Base-by-base conservation (phyloP, 2,329 filamentous ascomycete genomes). In the Arthrinium puccinioides region DNA sequence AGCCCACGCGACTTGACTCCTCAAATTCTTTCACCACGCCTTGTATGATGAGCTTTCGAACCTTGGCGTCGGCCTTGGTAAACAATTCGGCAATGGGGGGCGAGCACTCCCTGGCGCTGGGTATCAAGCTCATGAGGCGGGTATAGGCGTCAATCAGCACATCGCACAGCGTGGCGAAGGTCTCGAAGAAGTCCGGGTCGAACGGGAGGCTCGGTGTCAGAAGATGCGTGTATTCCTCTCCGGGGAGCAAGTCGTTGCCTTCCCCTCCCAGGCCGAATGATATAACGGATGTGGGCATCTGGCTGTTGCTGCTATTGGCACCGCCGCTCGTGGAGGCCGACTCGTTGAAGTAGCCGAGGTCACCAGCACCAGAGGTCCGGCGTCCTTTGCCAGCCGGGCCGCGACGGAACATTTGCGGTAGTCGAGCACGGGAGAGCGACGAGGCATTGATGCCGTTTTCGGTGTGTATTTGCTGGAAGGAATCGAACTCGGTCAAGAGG, bases 151-250 rank as follows among this genome's bases (percentile, higher is more conserved):
- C 92, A 51, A 96, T 94, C 43, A 98, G 67, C 4, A 94, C 87
- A 56, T 98, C 92, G 64, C 92, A 97, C 6, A 98, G 71, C 10
- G 92, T 96, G 11, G 88, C 84, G 64, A 97, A 97, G 0, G 89
- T 96, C 64, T 94, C 88, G 60, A 90, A 92, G 54, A 95, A 98
- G 61, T 98, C 92, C 0, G 92, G 92, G 46, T 97, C 89, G 55
- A 98, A 98, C 0, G 92, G 92, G 32, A 98, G 66, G 13, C 81
- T 83, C 0, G 92, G 92, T n/a, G 90, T 97, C 15, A 96, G 72
- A 2, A 98, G 71, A 57, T 90, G 82, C 0, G 80, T 79, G 59
- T 96, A 98, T 52, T 94, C 87, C 54, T 94, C 88, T 25, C 88
- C 87, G 0, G 84, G 82, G 1, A 85, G 66, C 18, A 87, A 70